A percentile compares a stretch with the other conserved stretches of the same genome.
Conservation (phyloP, 2,329 filamentous ascomycete species). For the Fusarium albosuccineum region DNA sequence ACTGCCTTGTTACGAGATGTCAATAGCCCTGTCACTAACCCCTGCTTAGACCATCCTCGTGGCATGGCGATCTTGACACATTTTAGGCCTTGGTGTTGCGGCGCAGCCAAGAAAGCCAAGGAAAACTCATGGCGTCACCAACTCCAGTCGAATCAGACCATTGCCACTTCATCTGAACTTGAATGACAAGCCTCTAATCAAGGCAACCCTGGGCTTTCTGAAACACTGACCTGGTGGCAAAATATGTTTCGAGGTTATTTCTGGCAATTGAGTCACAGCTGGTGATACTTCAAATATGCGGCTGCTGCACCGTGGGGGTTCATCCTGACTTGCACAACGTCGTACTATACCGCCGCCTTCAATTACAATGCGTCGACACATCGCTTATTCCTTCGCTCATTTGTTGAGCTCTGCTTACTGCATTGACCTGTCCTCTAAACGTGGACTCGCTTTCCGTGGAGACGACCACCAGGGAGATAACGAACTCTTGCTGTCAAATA, state of each 20-base stretch:
- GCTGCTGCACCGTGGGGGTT: background rate
- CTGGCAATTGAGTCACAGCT: background rate
- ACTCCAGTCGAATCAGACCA: conserved; percentile 1
- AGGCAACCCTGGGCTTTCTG: conserved; percentile 30
- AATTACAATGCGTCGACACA: conserved; percentile 23
- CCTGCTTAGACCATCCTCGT: background rate
- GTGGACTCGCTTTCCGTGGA: conserved; percentile 42
- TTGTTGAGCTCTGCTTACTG: conserved; percentile 6
- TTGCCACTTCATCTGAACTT: conserved; percentile 28
- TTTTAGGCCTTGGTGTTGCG: conserved; percentile 21
- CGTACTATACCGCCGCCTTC: background rate
- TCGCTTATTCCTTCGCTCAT: conserved; percentile 6
- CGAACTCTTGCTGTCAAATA: conserved; percentile 51
- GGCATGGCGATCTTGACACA: background rate
- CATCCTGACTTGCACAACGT: background rate
- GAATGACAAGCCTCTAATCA: conserved; percentile 10
- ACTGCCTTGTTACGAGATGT: background rate
- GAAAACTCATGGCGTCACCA: conserved; percentile 30
- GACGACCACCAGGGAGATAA: conserved; percentile 50
- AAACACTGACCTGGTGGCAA: conserved; percentile 14
- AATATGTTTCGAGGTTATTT: conserved; percentile 31
- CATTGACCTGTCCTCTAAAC: conserved; percentile 38
- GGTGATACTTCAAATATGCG: background rate
- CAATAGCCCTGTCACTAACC: background rate
- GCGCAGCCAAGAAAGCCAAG: background rate